Evolutionary conservation across 202 grass and related monocot genomes (phyloP), one percentile per base, ranked within the genome.

Genomic region (Panicum hallii): DNA sequence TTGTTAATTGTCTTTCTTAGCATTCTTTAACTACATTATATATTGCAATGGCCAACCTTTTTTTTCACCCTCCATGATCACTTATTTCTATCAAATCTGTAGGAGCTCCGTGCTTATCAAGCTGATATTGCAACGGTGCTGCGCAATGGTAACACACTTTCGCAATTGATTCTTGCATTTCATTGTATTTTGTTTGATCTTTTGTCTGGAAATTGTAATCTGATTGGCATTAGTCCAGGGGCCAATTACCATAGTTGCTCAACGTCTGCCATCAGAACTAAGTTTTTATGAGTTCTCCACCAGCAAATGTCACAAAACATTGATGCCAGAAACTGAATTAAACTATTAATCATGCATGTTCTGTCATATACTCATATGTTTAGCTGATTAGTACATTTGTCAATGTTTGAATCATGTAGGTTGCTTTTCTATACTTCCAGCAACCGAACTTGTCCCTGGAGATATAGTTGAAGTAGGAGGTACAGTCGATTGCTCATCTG

Each of bases 391-490:
- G 60, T 41, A 66, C 8, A 72, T 79, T 74, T 83, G 10, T 68
- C 62, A 67, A 70, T 93, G 72, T 79, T 84, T 90, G 50, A 70
- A 88, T 75, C 85, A 67, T 87, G 62, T 82, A 99, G 97, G 97
- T 79, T 96, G 93, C 72, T 99, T 99, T 92, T 91, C 93, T 68
- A 99, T 99, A 94, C 67, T 99, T 84, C 97, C 93, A 85, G 97
- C 93, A 82, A 92, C 93, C 1, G 97, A 99, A 82, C 97, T 99
- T 84, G 93, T 99, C 55, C 97, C 97, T 88, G 97, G 97, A 84
- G 97, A 99, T 91, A 99, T 99, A 92, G 91, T 99, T 87, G 97
- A 99, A 99, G 91, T 99, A 78, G 97, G 90, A 94, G 97, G 97
- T 99, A 94, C 63, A 56, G 32, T 82, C 54, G 65, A 74, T 63